Evolutionary conservation across 2,329 filamentous ascomycete genomes (phyloP).

Genomic region (Cladosporium velox): DNA sequence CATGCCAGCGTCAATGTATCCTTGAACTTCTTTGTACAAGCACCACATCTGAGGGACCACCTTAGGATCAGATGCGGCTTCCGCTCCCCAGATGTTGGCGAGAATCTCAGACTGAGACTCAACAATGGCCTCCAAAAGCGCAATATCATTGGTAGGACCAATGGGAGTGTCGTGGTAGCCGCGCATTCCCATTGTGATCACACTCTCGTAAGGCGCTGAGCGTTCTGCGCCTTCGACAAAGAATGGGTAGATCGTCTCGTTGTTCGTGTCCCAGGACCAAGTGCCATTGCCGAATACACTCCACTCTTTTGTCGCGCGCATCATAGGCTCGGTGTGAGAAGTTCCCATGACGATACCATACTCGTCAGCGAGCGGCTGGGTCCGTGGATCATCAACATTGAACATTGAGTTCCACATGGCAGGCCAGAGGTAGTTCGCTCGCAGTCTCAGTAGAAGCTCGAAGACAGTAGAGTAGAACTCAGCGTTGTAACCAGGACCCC

Average conservation of each 20-base stretch:
- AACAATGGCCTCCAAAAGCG: constrained; percentile 62
- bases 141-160: constrained; percentile 58
- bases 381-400: constrained; percentile 68
- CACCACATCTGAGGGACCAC: constrained; percentile 70
- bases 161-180: constrained; percentile 68
- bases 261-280: constrained; percentile 72
- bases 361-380: constrained; percentile 70
- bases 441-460: constrained; percentile 68
- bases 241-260: constrained; percentile 67
- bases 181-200: constrained; percentile 63
- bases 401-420: constrained; percentile 72
- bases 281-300: constrained; percentile 54
- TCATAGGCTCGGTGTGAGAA: constrained; percentile 73
- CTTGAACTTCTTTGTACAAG: constrained; percentile 73
- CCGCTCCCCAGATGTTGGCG: constrained; percentile 55
- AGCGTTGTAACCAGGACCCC: constrained; percentile 36
- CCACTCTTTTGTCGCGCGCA: constrained; percentile 58
- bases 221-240: constrained; percentile 67
- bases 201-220: constrained; percentile 64
- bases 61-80: constrained; percentile 50
- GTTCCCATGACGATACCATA: constrained; percentile 73
- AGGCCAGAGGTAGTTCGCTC: constrained; percentile 76
- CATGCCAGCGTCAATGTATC: constrained; percentile 67
- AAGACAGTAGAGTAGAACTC: constrained; percentile 70
- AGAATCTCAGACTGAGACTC: constrained; percentile 61